Base-by-base conservation (phyloP, 2,329 filamentous ascomycete genomes). In the Aureobasidium sp. region DNA sequence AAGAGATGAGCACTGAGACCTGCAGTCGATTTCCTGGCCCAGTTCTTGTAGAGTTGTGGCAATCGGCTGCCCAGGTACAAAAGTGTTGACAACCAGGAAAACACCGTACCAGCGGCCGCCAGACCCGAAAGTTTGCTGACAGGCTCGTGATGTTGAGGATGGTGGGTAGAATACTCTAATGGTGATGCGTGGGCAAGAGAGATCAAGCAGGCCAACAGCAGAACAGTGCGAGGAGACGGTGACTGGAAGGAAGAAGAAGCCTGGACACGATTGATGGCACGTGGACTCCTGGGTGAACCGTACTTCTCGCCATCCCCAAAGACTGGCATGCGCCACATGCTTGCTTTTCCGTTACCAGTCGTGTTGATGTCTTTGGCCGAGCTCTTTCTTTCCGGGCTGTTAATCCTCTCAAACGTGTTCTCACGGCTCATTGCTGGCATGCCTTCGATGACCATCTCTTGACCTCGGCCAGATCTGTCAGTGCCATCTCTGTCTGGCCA, bases 1-100 rank as follows among this genome's bases (percentile, higher is more conserved):
- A 88, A 88, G 53, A 88, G 79, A 0, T 83, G 74, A 0, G 85
- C 84, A 0, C 81, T 84, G 9, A 88, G 80, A 3, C 86, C 86
- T 1, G 84, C 78, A 12, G 85, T 87, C 47, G 84, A 86, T 68
- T 83, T 82, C 53, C 85, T 83, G 56, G 76, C 68, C 69, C 83
- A 82, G 73, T 88, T 88, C 68, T 87, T 85, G 76, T 84, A 83
- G 41, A 88, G 79, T 69, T 88, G 86, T 0, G 86, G 86, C 60
- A 87, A 72, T 27, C 83, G 81, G 34, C 83, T 86, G 65, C 76
- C 78, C 39, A 86, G 81, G 67, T 86, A 86, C 27, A 84, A 76
- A 31, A 80, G 53, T 0, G 82, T 83, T 12, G 81, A 83, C 67
- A 77, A 74, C 82, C 82, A 85, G 29, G 82, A 83, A 60, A 83